Percentiles rank a stretch among this genome's conserved stretches.
Conservation (phyloP, 2,329 filamentous ascomycete species). For the Colletotrichum tropicale region DNA sequence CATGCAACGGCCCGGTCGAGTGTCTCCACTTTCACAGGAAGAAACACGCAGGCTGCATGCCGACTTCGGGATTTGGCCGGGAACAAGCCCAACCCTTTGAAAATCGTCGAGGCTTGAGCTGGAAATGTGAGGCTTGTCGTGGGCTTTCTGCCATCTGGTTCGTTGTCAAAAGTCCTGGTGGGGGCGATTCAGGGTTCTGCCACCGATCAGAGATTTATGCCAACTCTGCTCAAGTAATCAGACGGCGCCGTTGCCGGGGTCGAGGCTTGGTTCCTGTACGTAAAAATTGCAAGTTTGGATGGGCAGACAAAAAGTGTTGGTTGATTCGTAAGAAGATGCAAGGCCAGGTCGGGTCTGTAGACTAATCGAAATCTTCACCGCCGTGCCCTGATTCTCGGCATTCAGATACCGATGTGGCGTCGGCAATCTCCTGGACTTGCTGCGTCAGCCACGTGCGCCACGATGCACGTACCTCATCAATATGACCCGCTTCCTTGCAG, state of each 20-base stretch:
- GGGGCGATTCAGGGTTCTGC: not conserved
- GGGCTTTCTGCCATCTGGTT: not conserved
- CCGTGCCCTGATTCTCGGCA: not conserved
- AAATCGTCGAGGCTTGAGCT: not conserved
- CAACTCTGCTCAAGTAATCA: not conserved
- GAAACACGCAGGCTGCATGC: not conserved
- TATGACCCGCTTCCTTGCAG: not conserved
- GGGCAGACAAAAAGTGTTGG: not conserved
- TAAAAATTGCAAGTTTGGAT: not conserved
- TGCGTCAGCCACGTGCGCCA: not conserved
- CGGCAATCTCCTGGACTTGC: not conserved
- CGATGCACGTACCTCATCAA: not conserved
- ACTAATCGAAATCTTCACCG: not conserved
- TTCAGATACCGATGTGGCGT: slow-evolving; percentile 1
- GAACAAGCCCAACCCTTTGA: not conserved
- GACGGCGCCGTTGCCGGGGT: not conserved
- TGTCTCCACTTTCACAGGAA: not conserved
- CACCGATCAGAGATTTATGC: not conserved
- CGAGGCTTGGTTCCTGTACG: not conserved
- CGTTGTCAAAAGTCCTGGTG: not conserved
- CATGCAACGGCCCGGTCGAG: not conserved
- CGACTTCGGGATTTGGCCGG: slow-evolving; percentile 1
- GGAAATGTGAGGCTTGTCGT: not conserved
- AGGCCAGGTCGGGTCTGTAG: not conserved
- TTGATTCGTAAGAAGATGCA: not conserved